Evolutionary conservation across 768 basidiomycete species (phyloP).

Genomic region (Podaxis sp.): DNA sequence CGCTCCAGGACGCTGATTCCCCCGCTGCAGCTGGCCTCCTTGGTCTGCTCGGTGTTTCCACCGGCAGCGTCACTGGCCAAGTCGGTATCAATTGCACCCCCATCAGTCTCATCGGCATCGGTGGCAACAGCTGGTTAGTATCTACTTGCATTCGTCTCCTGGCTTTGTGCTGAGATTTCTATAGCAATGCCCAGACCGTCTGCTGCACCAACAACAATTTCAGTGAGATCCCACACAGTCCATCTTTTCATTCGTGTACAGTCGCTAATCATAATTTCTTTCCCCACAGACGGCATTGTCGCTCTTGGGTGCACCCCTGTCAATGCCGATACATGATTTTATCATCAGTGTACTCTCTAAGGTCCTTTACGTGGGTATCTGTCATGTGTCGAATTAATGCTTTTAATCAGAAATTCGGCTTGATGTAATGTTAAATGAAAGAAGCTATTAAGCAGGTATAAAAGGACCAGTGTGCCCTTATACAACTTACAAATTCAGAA

Average conservation of each 20-base stretch:
- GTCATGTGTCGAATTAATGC: too few relatives aligned
- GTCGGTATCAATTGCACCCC: constrained; percentile 28
- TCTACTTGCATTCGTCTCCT: background rate
- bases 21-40: constrained; percentile 13
- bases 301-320: too few relatives aligned
- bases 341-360: too few relatives aligned
- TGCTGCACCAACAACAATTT: constrained; percentile 28
- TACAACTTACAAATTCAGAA: too few relatives aligned
- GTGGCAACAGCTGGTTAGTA: constrained; percentile 24
- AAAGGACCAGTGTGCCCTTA: too few relatives aligned
- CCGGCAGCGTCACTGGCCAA: constrained; percentile 20
- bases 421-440: too few relatives aligned
- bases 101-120: constrained; percentile 24
- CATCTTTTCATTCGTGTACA: background rate
- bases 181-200: constrained; percentile 26
- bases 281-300: too few relatives aligned
- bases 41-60: constrained; percentile 22
- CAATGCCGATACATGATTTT: too few relatives aligned
- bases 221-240: constrained; percentile 16
- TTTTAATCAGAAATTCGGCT: too few relatives aligned
- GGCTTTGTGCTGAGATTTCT: constrained; percentile 1
- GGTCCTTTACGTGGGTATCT: too few relatives aligned
- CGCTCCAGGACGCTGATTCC: background rate
- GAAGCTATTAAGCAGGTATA: too few relatives aligned
- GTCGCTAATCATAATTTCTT: too few relatives aligned